phyloP scores from a whole-genome alignment of 371 early-diverging fungal species.

The Blakeslea trispora region DNA sequence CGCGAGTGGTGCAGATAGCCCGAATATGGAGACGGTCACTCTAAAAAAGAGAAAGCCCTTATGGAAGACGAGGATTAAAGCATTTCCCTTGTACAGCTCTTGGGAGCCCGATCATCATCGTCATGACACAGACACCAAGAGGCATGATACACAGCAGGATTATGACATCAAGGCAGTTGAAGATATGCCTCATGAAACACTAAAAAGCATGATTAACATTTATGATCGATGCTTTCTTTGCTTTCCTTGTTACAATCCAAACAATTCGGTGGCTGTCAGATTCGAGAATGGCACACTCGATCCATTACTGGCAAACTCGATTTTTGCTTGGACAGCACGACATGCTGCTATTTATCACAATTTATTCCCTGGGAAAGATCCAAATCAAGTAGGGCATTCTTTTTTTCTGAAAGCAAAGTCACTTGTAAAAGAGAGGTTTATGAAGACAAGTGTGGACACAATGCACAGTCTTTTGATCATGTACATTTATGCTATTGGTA shows the following conservation, averaged over 20 bases:
- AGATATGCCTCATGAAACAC: slow-evolving; percentile 16
- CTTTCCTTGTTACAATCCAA: slow-evolving; percentile 24
- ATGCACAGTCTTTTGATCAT: slow-evolving; percentile 48
- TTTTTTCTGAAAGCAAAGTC: slow-evolving; percentile 42
- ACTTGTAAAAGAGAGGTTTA: slow-evolving; percentile 35
- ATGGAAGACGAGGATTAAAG: slow-evolving; percentile 38
- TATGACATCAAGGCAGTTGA: background rate
- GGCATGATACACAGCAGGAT: background rate
- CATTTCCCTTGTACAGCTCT: slow-evolving; percentile 50
- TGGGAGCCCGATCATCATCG: slow-evolving; percentile 34
- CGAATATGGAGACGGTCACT: slow-evolving; percentile 26
- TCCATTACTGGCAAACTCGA: slow-evolving; percentile 40
- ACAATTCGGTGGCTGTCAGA: slow-evolving; percentile 12
- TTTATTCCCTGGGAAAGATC: slow-evolving; percentile 44
- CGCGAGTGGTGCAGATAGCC: slow-evolving; percentile 1
- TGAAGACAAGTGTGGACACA: slow-evolving; percentile 38
- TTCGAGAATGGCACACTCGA: slow-evolving; percentile 25
- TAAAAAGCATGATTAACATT: slow-evolving; percentile 23
- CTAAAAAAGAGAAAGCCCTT: slow-evolving; percentile 37
- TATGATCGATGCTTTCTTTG: slow-evolving; percentile 34
- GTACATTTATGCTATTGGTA: slow-evolving; percentile 55
- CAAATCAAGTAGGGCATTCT: slow-evolving; percentile 44
- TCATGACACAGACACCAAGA: background rate
- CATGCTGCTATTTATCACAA: slow-evolving; percentile 53
- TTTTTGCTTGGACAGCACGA: slow-evolving; percentile 50